Conservation (phyloP, 2,329 filamentous ascomycete genomes). For the Hirsutella thompsonii region DNA sequence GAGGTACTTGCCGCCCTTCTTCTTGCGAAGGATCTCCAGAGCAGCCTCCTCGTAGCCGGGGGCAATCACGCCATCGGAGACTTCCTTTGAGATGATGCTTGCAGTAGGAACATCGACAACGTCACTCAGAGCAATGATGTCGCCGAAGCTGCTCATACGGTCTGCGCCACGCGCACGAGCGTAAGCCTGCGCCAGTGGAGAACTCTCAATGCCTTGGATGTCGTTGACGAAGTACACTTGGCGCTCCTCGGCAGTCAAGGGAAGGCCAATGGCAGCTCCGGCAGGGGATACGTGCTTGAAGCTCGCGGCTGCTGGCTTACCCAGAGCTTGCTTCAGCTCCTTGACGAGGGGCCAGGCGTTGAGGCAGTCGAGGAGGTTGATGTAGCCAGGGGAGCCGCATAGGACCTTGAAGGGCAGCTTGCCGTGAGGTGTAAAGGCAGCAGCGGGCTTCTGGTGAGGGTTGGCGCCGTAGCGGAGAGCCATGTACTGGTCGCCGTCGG, state of each 20-base stretch:
- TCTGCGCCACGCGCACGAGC: constrained; percentile 91
- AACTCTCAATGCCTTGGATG: constrained; percentile 77
- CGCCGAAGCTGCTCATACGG: constrained; percentile 97
- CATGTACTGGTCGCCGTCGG: constrained; percentile 69
- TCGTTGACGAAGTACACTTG: constrained; percentile 99
- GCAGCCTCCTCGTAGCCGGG: constrained; percentile 77
- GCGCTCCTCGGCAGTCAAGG: constrained; percentile 74
- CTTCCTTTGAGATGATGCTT: constrained; percentile 95
- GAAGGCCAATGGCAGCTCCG: constrained; percentile 85
- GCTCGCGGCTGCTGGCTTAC: constrained; percentile 81
- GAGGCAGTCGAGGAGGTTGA: constrained; percentile 91
- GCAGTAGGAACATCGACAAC: constrained; percentile 85
- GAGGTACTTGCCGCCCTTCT: constrained; percentile 96
- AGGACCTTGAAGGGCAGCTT: constrained; percentile 91
- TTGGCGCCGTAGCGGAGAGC: constrained; percentile 91
- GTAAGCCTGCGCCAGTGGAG: constrained; percentile 83
- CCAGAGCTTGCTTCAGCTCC: constrained; percentile 82
- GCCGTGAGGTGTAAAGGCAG: constrained; percentile 62
- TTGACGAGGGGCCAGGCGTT: constrained; percentile 97
- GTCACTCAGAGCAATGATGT: constrained; percentile 87
- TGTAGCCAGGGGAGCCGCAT: constrained; percentile 81
- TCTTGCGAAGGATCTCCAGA: constrained; percentile 86
- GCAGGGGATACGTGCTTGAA: constrained; percentile 99
- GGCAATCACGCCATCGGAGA: constrained; percentile 93
- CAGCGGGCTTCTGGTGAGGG: constrained; percentile 94